Evolutionary conservation across 2,329 filamentous ascomycete species (phyloP).

Genomic region (Phialemoniopsis sp.): DNA sequence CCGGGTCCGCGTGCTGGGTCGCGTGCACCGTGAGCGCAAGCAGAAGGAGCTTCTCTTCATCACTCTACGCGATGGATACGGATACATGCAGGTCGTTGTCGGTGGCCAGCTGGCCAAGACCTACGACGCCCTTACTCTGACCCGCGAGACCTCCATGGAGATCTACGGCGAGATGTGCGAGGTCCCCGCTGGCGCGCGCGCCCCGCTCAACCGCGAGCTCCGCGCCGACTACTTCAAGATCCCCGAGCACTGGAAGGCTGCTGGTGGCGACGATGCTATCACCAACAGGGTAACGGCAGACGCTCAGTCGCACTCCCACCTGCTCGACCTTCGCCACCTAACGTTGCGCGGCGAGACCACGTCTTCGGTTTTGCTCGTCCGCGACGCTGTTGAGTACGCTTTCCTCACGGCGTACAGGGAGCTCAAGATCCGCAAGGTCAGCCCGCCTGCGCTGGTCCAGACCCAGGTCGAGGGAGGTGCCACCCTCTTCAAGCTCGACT

Average conservation of each 20-base stretch:
- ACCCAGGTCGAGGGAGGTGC: conserved; percentile 92
- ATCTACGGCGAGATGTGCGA: conserved; percentile 75
- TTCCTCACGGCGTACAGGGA: conserved; percentile 79
- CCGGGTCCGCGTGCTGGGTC: conserved; percentile 74
- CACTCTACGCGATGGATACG: conserved; percentile 80
- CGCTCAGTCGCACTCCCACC: conserved; percentile 47
- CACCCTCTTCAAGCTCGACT: conserved; percentile 76
- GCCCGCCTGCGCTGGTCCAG: conserved; percentile 86
- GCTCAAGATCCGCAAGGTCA: conserved; percentile 74
- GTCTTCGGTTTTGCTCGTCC: conserved; percentile 83
- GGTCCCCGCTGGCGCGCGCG: conserved; percentile 69
- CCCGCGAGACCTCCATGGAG: conserved; percentile 74
- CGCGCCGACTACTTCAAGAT: conserved; percentile 81
- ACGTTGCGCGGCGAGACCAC: conserved; percentile 80
- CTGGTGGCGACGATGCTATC: conserved; percentile 80
- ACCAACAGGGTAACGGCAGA: conserved; percentile 59
- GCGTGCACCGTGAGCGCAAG: conserved; percentile 74
- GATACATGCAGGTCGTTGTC: conserved; percentile 73
- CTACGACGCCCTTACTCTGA: conserved; percentile 79
- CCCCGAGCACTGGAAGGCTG: conserved; percentile 58
- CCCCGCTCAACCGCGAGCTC: conserved; percentile 75
- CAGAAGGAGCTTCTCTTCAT: conserved; percentile 87
- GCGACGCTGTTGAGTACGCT: conserved; percentile 73
- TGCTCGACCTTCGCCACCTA: conserved; percentile 80
- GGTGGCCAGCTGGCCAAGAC: conserved; percentile 46